Evolutionary conservation across 1,139 yeast species (phyloP), one percentile per base, ranked within the genome.

Genomic region (Hyphopichia fennica): DNA sequence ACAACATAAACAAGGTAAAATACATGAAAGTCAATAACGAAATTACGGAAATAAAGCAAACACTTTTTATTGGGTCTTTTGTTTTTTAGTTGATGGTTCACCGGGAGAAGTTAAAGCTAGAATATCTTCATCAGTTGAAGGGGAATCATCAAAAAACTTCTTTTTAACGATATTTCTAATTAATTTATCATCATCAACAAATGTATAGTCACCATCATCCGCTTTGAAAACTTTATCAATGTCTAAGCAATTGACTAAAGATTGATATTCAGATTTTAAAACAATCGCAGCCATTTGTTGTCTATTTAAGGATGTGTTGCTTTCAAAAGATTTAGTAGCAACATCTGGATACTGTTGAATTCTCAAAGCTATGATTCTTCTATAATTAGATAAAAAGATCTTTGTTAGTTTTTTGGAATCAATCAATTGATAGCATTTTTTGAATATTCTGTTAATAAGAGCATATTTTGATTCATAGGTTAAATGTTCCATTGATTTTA

Each of bases 131-230:
- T 38, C 41, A 14, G 33, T 34, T 7, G 41, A 18, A 13, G 41
- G 25, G 4, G 41, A 25, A 2, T 56, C 61, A 15, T 56, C 60
- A 23, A 60, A 67, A 10, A 58, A 41, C 46, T 77, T 77, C 51
- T 82, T 72, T 54, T 83, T 84, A 42, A 77, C 49, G 17, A 84
- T 72, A 51, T 81, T 82, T 43, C 78, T 69, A 38, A 81, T 58
- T 38, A 84, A 60, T 56, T 82, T 83, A 1, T 67, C 77, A 59
- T 84, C 90, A 10, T 74, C 77, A 32, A 84, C 75, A 28, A 76
- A 50, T 39, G 59, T 63, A 46, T 65, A 75, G 2, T 48, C 46
- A 2, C 40, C 52, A 29, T 57, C 57, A 1, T 55, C 57, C 5
- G 58, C 52, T 2, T 50, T 53, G 28, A 65, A 63, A 1, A 74